Percentiles rank a stretch among this genome's conserved stretches.
These are phyloP conservation scores for Pharus latifolius DNA, from an alignment of 176 grass and related monocot genomes.

Conservation along the genomic window DNA sequence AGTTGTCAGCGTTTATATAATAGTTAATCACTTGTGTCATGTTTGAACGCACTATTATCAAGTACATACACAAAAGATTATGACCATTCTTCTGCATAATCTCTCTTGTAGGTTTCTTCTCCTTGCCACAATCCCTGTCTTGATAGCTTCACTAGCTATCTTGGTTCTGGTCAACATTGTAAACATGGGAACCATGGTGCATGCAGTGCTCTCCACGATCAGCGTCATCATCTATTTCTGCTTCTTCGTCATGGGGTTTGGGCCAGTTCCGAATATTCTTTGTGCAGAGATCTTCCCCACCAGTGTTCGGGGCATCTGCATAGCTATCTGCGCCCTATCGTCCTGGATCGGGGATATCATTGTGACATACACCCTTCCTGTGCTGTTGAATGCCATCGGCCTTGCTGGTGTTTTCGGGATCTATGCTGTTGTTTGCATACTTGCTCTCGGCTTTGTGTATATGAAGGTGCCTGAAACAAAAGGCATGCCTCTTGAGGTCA, in stretches of 20 bases:
- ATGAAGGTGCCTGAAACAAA: conserved; percentile 91
- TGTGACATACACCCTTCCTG: conserved; percentile 75
- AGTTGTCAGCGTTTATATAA: too few relatives aligned
- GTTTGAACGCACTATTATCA: background rate
- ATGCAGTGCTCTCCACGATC: conserved; percentile 64
- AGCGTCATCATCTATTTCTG: conserved; percentile 88
- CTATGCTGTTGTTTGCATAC: conserved; percentile 51
- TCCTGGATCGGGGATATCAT: conserved; percentile 88
- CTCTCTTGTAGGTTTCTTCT: conserved; percentile 71
- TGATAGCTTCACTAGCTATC: conserved; percentile 58
- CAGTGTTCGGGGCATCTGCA: conserved; percentile 77
- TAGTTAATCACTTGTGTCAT: background rate
- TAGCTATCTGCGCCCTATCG: conserved; percentile 70
- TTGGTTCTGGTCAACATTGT: conserved; percentile 74
- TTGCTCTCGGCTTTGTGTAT: conserved; percentile 66
- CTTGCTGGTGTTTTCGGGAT: conserved; percentile 88
- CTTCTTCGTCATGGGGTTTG: conserved; percentile 94
- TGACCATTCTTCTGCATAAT: conserved; percentile 1
- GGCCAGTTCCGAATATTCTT: conserved; percentile 83
- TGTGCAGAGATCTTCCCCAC: conserved; percentile 97
- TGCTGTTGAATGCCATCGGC: conserved; percentile 69
- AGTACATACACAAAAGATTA: background rate
- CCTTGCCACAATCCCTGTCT: conserved; percentile 70
- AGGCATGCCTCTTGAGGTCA: conserved; percentile 96
- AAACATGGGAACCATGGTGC: conserved; percentile 49